Percentiles rank a stretch among this genome's conserved stretches.
Evolutionary conservation across 2,329 filamentous ascomycete genomes (phyloP).

Genomic region (Emericellopsis cladophorae): DNA sequence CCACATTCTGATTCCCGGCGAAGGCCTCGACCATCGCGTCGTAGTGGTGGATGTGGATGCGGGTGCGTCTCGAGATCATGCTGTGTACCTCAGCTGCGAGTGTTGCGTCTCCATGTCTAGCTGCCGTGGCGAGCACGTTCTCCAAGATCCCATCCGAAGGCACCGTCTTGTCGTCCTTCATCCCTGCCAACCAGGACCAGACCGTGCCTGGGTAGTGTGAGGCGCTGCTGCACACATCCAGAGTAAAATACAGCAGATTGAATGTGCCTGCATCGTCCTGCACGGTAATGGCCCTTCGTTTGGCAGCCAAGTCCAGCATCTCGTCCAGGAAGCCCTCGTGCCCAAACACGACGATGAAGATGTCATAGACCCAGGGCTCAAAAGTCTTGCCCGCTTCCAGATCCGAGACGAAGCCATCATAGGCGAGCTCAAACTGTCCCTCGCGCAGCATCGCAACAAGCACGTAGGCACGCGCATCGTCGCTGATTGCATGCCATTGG

Average conservation of each 20-base stretch:
- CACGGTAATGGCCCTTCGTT: slow-evolving; percentile 26
- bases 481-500: slow-evolving; percentile 42
- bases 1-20: slow-evolving; percentile 43
- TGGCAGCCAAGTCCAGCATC: slow-evolving; percentile 54
- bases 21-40: slow-evolving; percentile 68
- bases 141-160: slow-evolving; percentile 49
- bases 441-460: slow-evolving; percentile 68
- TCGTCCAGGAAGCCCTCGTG: slow-evolving; percentile 66
- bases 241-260: slow-evolving; percentile 52
- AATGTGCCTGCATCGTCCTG: slow-evolving; percentile 27
- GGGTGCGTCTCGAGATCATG: slow-evolving; percentile 19
- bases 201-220: slow-evolving; percentile 51
- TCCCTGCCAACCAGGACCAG: slow-evolving; percentile 59
- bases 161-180: slow-evolving; percentile 28
- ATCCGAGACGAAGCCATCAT: slow-evolving; percentile 58
- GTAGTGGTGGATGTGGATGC: slow-evolving; percentile 58
- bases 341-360: slow-evolving; percentile 62
- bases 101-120: slow-evolving; percentile 51
- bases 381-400: slow-evolving; percentile 39
- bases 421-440: slow-evolving; percentile 68
- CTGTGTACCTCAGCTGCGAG: slow-evolving; percentile 63
- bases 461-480: slow-evolving; percentile 48
- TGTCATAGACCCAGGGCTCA: slow-evolving; percentile 64
- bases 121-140: slow-evolving; percentile 60
- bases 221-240: slow-evolving; percentile 60